Percentiles rank a stretch among this genome's conserved stretches.
Conservation (phyloP, 2,329 filamentous ascomycete species). For the Zasmidium citrigriseum region DNA sequence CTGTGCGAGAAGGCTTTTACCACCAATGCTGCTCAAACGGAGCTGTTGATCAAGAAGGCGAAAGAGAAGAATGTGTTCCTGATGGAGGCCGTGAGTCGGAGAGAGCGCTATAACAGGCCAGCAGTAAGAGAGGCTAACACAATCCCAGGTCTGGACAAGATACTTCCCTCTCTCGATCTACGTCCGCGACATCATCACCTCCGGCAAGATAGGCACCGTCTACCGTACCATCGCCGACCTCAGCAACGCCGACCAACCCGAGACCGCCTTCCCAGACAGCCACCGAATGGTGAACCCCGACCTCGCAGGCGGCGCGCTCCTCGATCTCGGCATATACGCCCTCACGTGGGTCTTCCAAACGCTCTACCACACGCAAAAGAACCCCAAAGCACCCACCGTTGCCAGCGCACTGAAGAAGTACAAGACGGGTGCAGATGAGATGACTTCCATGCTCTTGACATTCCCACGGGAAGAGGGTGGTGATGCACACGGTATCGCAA, state of each 20-base stretch:
- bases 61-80: constrained; percentile 70
- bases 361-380: constrained; percentile 73
- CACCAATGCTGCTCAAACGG: constrained; percentile 75
- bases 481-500: constrained; percentile 66
- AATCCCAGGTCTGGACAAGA: constrained; percentile 70
- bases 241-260: constrained; percentile 61
- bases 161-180: constrained; percentile 83
- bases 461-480: constrained; percentile 64
- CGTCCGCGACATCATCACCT: constrained; percentile 65
- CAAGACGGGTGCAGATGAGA: constrained; percentile 73
- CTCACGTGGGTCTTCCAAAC: constrained; percentile 90
- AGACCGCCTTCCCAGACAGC: constrained; percentile 58
- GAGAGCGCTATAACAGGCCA: background rate
- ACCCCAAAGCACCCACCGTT: constrained; percentile 69
- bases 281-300: constrained; percentile 82
- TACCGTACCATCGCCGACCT: constrained; percentile 59
- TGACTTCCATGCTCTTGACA: constrained; percentile 73
- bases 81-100: constrained; percentile 61
- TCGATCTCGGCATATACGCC: constrained; percentile 86
- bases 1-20: constrained; percentile 91
- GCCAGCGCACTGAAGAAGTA: constrained; percentile 71
- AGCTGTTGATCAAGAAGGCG: constrained; percentile 71
- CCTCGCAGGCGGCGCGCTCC: constrained; percentile 76
- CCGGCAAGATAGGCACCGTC: constrained; percentile 57
- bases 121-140: background rate